Evolutionary conservation across 2,329 filamentous ascomycete genomes (phyloP).

Genomic region (Exophiala aquamarina): DNA sequence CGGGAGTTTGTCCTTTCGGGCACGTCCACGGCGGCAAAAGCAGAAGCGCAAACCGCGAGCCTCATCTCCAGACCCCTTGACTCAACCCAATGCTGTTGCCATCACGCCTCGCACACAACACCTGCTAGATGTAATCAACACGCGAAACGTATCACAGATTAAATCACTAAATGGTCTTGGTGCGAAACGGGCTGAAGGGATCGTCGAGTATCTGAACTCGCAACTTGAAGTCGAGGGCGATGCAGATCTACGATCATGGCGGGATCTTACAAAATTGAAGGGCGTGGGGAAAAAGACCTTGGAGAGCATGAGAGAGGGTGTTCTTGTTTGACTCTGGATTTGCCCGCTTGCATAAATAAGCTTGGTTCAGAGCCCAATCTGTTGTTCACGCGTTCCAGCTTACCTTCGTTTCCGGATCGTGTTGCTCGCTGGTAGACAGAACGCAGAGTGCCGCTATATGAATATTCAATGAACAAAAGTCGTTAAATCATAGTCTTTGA

Average conservation of each 20-base stretch:
- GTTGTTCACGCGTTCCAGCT: no score
- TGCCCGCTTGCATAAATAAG: no score
- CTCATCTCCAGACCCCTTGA: conserved; percentile 25
- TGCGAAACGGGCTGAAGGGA: conserved; percentile 48
- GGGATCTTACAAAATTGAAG: conserved; percentile 42
- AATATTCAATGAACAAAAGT: no score
- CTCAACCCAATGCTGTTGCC: conserved; percentile 21
- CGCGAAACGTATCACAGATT: conserved; percentile 45
- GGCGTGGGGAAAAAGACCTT: conserved; percentile 47
- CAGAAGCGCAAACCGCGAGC: conserved; percentile 20
- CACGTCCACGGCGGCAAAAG: conserved; percentile 31
- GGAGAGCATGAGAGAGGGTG: conserved; percentile 48
- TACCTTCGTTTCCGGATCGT: no score
- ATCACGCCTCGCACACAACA: conserved; percentile 44
- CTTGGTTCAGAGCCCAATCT: no score
- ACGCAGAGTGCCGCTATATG: no score
- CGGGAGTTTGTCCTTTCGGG: conserved; percentile 28
- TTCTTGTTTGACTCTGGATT: conserved; percentile 32
- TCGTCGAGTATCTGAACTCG: conserved; percentile 47
- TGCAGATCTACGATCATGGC: conserved; percentile 36
- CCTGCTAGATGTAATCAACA: conserved; percentile 47
- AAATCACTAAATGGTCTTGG: conserved; percentile 48
- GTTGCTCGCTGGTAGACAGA: no score
- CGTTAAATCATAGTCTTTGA: no score
- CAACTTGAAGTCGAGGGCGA: conserved; percentile 42